phyloP scores from a whole-genome alignment of 2,329 filamentous ascomycete species.

The Penicillium expansum region DNA sequence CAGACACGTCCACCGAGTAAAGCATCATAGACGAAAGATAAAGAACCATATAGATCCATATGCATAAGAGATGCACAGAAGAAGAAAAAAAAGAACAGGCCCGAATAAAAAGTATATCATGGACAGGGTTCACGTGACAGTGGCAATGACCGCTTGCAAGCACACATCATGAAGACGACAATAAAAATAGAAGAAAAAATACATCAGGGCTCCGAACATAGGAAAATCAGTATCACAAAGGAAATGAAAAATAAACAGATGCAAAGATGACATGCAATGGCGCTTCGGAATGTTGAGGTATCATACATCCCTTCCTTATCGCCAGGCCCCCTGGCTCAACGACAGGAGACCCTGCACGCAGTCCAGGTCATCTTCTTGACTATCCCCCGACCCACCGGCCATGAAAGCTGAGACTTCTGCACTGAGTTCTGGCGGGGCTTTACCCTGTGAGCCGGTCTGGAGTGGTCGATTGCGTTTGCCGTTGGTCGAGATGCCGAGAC shows the following conservation, averaged over 20 bases:
- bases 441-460: slow-evolving; percentile 32
- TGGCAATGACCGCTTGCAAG: slow-evolving; percentile 30
- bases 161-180: slow-evolving; percentile 25
- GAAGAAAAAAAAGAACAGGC: neutral
- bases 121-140: slow-evolving; percentile 23
- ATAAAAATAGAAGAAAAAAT: slow-evolving; percentile 8
- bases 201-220: slow-evolving; percentile 22
- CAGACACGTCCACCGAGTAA: neutral
- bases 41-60: neutral
- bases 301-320: slow-evolving; percentile 43
- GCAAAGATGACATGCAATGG: slow-evolving; percentile 7
- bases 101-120: slow-evolving; percentile 16
- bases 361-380: slow-evolving; percentile 78
- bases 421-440: slow-evolving; percentile 48
- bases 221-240: slow-evolving; percentile 22
- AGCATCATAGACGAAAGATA: neutral
- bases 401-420: slow-evolving; percentile 73
- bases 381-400: slow-evolving; percentile 55
- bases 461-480: slow-evolving; percentile 31
- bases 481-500: slow-evolving; percentile 24
- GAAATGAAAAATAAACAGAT: slow-evolving; percentile 17
- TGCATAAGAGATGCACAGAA: slow-evolving; percentile 1
- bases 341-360: slow-evolving; percentile 86
- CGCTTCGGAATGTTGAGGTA: slow-evolving; percentile 2
- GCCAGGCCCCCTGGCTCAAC: slow-evolving; percentile 90